Percentiles rank a stretch among this genome's conserved stretches.
Conservation (phyloP, 148 eudicot species). For the Suaeda aralocaspica region DNA sequence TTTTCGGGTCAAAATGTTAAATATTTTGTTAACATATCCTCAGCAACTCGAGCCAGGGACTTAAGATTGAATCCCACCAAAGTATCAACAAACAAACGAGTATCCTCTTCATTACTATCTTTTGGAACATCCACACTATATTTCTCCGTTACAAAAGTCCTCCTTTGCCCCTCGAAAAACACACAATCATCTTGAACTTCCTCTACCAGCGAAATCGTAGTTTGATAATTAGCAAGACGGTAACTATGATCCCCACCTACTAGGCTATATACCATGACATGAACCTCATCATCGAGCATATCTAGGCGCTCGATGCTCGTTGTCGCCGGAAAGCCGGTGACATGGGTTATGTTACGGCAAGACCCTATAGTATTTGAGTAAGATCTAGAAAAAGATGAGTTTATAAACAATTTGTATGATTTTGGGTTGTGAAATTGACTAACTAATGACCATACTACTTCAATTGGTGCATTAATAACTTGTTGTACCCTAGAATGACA, state of each 20-base stretch:
- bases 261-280: slow-evolving; percentile 14
- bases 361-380: background rate
- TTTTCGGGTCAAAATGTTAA: no score
- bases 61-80: slow-evolving; percentile 36
- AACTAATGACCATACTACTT: slow-evolving; percentile 54
- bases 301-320: slow-evolving; percentile 44
- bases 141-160: slow-evolving; percentile 41
- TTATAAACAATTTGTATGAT: slow-evolving; percentile 44
- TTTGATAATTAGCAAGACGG: no score
- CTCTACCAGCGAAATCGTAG: slow-evolving; percentile 17
- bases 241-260: slow-evolving; percentile 24
- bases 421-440: slow-evolving; percentile 53
- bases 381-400: slow-evolving; percentile 2
- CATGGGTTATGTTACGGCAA: slow-evolving; percentile 12
- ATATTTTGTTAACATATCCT: no score
- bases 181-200: no score
- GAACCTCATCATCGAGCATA: slow-evolving; percentile 42
- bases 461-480: slow-evolving; percentile 46
- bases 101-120: slow-evolving; percentile 38
- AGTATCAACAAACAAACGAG: slow-evolving; percentile 36
- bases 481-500: slow-evolving; percentile 41
- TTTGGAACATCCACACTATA: slow-evolving; percentile 43
- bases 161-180: background rate
- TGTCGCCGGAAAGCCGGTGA: slow-evolving; percentile 35
- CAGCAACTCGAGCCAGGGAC: slow-evolving; percentile 30